Conservation (phyloP, 2,329 filamentous ascomycete species). For the Cryoendolithus antarcticus region DNA sequence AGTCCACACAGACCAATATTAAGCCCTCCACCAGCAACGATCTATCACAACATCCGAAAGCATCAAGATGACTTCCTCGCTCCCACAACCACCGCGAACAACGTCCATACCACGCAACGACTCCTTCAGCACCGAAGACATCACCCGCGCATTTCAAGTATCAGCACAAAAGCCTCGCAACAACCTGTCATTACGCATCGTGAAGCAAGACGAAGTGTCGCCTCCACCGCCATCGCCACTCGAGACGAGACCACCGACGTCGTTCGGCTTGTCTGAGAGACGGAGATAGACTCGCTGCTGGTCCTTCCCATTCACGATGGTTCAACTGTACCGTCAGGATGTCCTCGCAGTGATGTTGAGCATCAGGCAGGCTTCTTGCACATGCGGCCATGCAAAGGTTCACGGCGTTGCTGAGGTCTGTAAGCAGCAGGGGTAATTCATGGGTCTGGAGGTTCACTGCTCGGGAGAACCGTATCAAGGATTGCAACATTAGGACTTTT, state of each 20-base stretch:
- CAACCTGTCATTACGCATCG: conserved; percentile 18
- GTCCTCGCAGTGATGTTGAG: too few species aligned
- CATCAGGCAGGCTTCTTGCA: too few species aligned
- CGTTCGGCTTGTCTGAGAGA: conserved; percentile 11
- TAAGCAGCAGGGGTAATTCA: too few species aligned
- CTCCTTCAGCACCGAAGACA: conserved; percentile 24
- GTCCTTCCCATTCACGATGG: too few species aligned
- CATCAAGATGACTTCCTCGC: conserved; percentile 21
- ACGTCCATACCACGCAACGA: conserved; percentile 22
- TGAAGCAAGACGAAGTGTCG: conserved; percentile 16
- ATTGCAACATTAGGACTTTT: too few species aligned
- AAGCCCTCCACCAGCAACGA: background rate
- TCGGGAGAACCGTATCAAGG: too few species aligned
- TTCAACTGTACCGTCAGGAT: too few species aligned
- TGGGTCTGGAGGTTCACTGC: too few species aligned
- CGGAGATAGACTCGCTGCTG: too few species aligned
- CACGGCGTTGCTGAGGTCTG: too few species aligned
- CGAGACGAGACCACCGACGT: conserved; percentile 16
- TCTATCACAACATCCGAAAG: conserved; percentile 1
- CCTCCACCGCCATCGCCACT: conserved; percentile 21
- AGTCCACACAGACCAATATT: background rate
- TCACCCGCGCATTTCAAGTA: conserved; percentile 21
- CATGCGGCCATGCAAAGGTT: too few species aligned
- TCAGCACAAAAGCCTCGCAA: conserved; percentile 20
- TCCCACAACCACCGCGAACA: conserved; percentile 16